Evolutionary conservation across 371 early-diverging fungal genomes (phyloP), one percentile per base, ranked within the genome.

Genomic region (Haplosporangium sp.): DNA sequence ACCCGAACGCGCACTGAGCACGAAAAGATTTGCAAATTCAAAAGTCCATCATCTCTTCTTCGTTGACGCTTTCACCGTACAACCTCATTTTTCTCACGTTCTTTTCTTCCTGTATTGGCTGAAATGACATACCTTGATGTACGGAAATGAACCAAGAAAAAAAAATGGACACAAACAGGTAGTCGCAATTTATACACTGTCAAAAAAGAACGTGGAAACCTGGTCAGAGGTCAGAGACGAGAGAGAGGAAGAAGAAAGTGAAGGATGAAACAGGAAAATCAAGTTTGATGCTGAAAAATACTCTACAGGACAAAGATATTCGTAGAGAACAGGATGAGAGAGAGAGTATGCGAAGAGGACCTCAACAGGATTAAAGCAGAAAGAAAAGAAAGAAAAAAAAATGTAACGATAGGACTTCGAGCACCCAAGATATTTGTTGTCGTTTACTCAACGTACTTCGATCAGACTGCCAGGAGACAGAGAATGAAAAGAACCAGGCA

Each of bases 401-500:
- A 9, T 41, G 20, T 23, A 18, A n/a, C 23, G 12, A 43, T 20
- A 14, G n/a, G 20, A 40, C 18, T 21, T n/a, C 16, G 42, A 8
- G 56, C 11, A 41, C 11, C 18, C 54, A 23, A 29, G 54, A 54
- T 36, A 36, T 37, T n/a, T 36, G 54, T 12, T 36, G 11, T 36
- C 29, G 5, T 10, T 29, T 54, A 10, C 36, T 46, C 58, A 42
- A 37, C 42, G 14, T 50, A 21, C 16, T 10, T 52, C 18, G 41
- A 36, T 14, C 14, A 18, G 43, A 53, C n/a, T 45, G 21, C 42
- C 10, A 45, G 55, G 63, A 45, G 46, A 36, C 45, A 45, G 43
- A 43, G 46, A 56, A 56, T 23, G 47, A 50, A 46, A 40, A 46
- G 64, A 43, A 55, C 14, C 18, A 42, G 36, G 40, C 18, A 12